A percentile compares a stretch with the other conserved stretches of the same genome.
Evolutionary conservation across 305 asterid species (phyloP).

Genomic region (Solanum hybrid): DNA sequence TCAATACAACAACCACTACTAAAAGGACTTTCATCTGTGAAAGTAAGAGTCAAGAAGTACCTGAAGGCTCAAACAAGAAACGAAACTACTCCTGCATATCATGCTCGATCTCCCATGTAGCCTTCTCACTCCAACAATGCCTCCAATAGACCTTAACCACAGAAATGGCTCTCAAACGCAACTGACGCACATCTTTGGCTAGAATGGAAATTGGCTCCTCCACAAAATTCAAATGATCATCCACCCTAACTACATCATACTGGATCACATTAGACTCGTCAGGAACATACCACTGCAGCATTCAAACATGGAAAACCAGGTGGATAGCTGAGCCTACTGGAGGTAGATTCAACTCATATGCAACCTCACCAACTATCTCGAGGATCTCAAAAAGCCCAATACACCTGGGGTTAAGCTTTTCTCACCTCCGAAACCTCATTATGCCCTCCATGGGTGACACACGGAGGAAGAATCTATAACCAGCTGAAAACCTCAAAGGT

Average conservation of each 20-base stretch:
- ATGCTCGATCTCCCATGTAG: background rate
- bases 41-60: background rate
- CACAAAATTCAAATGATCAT: no score
- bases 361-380: background rate
- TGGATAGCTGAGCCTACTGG: background rate
- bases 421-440: background rate
- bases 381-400: background rate
- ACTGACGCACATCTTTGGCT: background rate
- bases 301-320: background rate
- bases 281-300: background rate
- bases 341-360: background rate
- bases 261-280: background rate
- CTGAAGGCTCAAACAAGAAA: background rate
- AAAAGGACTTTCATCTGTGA: background rate
- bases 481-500: background rate
- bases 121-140: background rate
- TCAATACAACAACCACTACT: background rate
- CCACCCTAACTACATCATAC: background rate
- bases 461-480: background rate
- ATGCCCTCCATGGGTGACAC: background rate
- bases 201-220: background rate
- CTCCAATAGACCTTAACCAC: background rate
- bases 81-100: background rate
- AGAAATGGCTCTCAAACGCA: rapidly evolving
- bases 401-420: background rate